phyloP scores from a whole-genome alignment of 768 basidiomycete genomes.

The Boletus pseudo-olivaceus region DNA sequence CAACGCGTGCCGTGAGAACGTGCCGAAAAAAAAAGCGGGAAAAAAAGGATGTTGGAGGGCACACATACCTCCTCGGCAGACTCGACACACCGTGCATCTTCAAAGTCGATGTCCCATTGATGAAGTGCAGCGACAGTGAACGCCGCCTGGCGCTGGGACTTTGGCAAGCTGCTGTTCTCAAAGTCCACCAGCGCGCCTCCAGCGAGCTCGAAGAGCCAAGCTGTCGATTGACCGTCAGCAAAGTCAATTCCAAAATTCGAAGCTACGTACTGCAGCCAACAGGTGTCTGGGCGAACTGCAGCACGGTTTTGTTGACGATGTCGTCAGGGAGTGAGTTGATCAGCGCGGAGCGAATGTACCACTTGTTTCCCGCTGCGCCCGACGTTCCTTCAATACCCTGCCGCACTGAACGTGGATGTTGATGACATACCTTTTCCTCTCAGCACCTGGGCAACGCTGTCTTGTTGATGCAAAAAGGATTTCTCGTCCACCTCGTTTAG shows the following conservation, averaged over 20 bases:
- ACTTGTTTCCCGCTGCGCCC: constrained; percentile 67
- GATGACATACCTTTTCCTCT: constrained; percentile 66
- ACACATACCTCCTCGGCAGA: constrained; percentile 74
- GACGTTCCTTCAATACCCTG: not conserved
- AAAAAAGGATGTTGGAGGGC: not conserved
- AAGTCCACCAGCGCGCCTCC: constrained; percentile 76
- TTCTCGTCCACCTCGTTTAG: constrained; percentile 91
- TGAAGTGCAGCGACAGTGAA: constrained; percentile 90
- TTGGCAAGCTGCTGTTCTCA: constrained; percentile 71
- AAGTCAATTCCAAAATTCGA: not conserved
- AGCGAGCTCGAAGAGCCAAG: constrained; percentile 90
- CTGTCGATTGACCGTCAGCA: constrained; percentile 35
- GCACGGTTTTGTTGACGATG: constrained; percentile 77
- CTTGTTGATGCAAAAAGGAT: constrained; percentile 85
- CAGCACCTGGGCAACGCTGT: constrained; percentile 86
- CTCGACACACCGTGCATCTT: constrained; percentile 75
- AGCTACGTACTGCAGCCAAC: constrained; percentile 81
- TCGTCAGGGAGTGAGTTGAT: constrained; percentile 85
- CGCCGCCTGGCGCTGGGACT: constrained; percentile 70
- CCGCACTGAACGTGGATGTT: not conserved
- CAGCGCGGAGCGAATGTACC: constrained; percentile 88
- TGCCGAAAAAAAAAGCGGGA: not conserved
- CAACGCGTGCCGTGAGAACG: constrained; percentile 12
- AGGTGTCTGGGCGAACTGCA: constrained; percentile 78
- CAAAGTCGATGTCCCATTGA: constrained; percentile 85